phyloP scores from a whole-genome alignment of 352 stramenopile genomes.

The Phytophthora ramorum region DNA sequence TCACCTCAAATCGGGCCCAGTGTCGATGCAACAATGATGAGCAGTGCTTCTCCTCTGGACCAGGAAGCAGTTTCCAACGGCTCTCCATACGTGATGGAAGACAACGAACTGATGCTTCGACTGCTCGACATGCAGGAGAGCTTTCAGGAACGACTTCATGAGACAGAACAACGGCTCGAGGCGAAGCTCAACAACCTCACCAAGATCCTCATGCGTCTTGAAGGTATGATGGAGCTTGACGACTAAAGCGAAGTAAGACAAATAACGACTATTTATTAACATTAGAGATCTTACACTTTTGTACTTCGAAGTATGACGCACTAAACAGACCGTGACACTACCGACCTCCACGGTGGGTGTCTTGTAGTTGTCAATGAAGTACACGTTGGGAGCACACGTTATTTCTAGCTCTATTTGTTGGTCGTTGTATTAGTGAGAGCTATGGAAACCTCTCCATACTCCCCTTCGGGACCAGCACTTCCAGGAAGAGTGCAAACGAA shows the following conservation, averaged over 20 bases:
- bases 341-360: too few species aligned
- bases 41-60: not conserved
- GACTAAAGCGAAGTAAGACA: constrained; percentile 28
- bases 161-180: constrained; percentile 75
- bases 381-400: too few species aligned
- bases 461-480: constrained; percentile 52
- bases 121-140: constrained; percentile 65
- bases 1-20: constrained; percentile 15
- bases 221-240: constrained; percentile 64
- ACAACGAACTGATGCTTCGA: constrained; percentile 57
- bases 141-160: constrained; percentile 62
- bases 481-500: constrained; percentile 55
- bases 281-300: not conserved
- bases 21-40: constrained; percentile 10
- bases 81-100: constrained; percentile 28
- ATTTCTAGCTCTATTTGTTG: too few species aligned
- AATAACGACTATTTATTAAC: constrained; percentile 18
- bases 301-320: too few species aligned
- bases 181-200: constrained; percentile 70
- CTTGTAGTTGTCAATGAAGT: too few species aligned
- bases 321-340: too few species aligned
- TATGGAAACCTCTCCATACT: constrained; percentile 25
- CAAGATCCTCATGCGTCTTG: constrained; percentile 72
- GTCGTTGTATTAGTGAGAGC: not conserved
- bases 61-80: constrained; percentile 3